phyloP scores from a whole-genome alignment of 371 early-diverging fungal genomes.

The Phascolomyces articulosus region DNA sequence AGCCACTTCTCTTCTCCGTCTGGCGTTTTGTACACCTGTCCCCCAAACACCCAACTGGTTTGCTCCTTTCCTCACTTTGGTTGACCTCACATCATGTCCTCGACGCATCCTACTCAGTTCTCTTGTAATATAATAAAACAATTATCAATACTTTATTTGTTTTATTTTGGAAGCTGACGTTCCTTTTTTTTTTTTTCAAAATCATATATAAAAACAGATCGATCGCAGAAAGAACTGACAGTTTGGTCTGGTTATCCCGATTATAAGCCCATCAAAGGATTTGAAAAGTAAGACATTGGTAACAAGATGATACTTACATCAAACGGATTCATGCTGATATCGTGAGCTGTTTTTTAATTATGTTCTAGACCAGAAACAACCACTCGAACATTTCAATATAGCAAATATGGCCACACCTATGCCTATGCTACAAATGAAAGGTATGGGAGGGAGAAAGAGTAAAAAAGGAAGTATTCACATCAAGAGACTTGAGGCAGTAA shows the following conservation, averaged over 20 bases:
- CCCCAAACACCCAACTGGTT: too few species aligned
- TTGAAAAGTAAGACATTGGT: constrained; percentile 44
- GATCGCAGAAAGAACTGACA: constrained; percentile 68
- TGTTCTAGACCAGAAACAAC: constrained; percentile 69
- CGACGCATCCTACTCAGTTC: neutral
- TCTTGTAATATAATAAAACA: neutral
- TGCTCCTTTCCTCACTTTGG: too few species aligned
- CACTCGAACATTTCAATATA: constrained; percentile 77
- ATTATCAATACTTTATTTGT: too few species aligned
- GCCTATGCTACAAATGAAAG: constrained; percentile 76
- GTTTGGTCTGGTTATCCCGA: constrained; percentile 66
- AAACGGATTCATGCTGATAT: too few species aligned
- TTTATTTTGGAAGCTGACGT: neutral
- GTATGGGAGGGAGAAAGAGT: constrained; percentile 26
- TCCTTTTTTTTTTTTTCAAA: neutral
- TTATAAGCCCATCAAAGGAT: constrained; percentile 48
- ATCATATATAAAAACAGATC: constrained; percentile 42
- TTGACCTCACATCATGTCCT: neutral
- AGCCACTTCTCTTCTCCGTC: too few species aligned
- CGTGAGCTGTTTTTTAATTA: too few species aligned
- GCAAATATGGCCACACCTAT: constrained; percentile 78
- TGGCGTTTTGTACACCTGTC: too few species aligned
- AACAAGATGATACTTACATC: too few species aligned
- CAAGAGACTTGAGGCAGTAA: too few species aligned
- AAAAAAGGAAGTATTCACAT: too few species aligned